Percentiles rank a stretch among this genome's conserved stretches.
These are phyloP conservation scores for Botrytis pseudocinerea DNA, from an alignment of 2,329 filamentous ascomycete genomes.

Conservation along the genomic window DNA sequence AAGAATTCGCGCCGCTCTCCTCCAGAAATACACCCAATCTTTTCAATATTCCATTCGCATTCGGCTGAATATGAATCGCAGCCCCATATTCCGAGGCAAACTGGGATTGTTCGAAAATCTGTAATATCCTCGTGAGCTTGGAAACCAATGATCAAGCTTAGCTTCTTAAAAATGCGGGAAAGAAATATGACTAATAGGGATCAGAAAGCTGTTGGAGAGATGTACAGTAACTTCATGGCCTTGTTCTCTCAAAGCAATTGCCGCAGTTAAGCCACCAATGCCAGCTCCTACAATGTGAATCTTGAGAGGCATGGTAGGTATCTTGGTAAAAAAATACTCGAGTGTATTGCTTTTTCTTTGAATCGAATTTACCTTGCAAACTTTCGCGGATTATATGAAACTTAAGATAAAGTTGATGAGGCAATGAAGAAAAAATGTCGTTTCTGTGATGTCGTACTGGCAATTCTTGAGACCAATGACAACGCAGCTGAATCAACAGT, in stretches of 20 bases:
- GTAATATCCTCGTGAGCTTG: not conserved
- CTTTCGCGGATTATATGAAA: not conserved
- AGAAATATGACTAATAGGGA: not conserved
- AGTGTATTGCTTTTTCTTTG: not conserved
- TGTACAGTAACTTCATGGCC: conserved; percentile 41
- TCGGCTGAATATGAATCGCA: conserved; percentile 63
- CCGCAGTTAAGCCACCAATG: conserved; percentile 60
- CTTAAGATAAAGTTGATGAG: not conserved
- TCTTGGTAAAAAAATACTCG: not conserved
- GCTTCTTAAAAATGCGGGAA: not conserved
- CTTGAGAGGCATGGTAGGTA: not conserved
- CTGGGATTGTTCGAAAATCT: conserved; percentile 57
- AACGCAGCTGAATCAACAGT: not conserved
- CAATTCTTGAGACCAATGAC: not conserved
- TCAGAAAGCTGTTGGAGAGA: not conserved
- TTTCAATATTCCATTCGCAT: conserved; percentile 57
- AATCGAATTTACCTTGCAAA: not conserved
- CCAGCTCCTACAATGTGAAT: conserved; percentile 57
- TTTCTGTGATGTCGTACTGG: not conserved
- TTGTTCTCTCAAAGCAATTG: conserved; percentile 61
- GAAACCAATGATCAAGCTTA: not conserved
- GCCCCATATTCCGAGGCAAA: conserved; percentile 59
- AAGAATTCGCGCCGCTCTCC: conserved; percentile 41
- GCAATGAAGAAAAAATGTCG: not conserved
- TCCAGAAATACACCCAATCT: conserved; percentile 47